Conservation (phyloP, 345 rosid genomes). For the Luvunga scandens region DNA sequence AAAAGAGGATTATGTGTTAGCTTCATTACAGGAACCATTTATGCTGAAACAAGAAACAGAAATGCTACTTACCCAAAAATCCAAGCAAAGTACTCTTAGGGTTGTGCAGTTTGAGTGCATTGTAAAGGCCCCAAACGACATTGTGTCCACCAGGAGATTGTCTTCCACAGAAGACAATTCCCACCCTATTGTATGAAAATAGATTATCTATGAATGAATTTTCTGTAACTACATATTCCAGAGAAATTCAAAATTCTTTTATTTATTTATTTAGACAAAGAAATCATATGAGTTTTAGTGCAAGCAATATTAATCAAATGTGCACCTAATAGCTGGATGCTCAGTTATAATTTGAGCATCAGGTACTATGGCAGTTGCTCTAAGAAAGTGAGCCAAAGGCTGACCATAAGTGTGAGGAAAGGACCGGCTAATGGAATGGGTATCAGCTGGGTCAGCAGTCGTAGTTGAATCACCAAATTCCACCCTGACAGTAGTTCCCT, state of each 20-base stretch:
- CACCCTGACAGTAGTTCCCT: constrained; percentile 98
- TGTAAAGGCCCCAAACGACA: constrained; percentile 87
- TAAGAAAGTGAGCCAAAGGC: constrained; percentile 92
- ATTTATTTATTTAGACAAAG: background rate
- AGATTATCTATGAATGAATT: background rate
- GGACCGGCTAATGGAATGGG: constrained; percentile 56
- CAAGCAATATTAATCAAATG: background rate
- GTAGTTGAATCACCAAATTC: constrained; percentile 85
- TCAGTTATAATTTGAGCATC: constrained; percentile 92
- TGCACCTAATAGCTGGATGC: constrained; percentile 73
- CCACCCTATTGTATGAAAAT: constrained; percentile 56
- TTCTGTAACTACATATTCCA: background rate
- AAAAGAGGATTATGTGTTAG: background rate
- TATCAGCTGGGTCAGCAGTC: constrained; percentile 63
- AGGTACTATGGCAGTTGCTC: constrained; percentile 77
- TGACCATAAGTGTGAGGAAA: constrained; percentile 87
- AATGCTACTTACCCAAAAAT: constrained; percentile 62
- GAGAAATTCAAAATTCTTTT: background rate
- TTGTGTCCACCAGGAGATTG: constrained; percentile 99
- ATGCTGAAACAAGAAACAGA: background rate
- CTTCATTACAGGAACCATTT: background rate
- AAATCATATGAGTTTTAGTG: background rate
- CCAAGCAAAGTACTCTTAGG: constrained; percentile 70
- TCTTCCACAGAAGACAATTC: constrained; percentile 90
- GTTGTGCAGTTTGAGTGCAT: constrained; percentile 84